These are phyloP conservation scores for Trametes polyzona DNA, from an alignment of 1,284 basidiomycete genomes.

Conservation along the genomic window DNA sequence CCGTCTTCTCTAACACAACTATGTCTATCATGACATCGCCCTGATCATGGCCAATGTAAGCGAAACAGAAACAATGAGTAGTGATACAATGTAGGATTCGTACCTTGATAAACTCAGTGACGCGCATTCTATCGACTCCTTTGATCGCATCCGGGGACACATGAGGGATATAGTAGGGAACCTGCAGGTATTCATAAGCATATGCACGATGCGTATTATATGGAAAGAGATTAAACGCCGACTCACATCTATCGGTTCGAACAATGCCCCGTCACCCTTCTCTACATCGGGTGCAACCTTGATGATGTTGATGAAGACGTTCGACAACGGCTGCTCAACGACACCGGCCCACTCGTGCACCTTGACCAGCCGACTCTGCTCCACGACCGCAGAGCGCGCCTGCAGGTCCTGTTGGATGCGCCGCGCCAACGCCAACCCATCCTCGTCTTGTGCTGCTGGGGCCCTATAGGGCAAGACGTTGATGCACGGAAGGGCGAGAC, in stretches of 20 bases:
- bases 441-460: constrained; percentile 19
- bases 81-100: neutral
- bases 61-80: neutral
- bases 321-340: constrained; percentile 41
- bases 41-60: too few relatives aligned
- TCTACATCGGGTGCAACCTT: constrained; percentile 34
- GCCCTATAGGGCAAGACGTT: constrained; percentile 51
- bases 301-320: constrained; percentile 53
- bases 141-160: neutral
- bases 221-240: neutral
- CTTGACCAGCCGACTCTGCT: constrained; percentile 45
- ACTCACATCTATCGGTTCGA: constrained; percentile 22
- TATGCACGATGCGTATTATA: neutral
- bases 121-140: constrained; percentile 11
- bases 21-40: constrained; percentile 52
- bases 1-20: constrained; percentile 31
- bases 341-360: constrained; percentile 43
- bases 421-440: constrained; percentile 36
- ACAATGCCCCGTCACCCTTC: neutral
- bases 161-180: constrained; percentile 28
- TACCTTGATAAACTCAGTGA: constrained; percentile 26
- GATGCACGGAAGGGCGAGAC: constrained; percentile 49
- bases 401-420: constrained; percentile 43
- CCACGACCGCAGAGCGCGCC: constrained; percentile 43
- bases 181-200: neutral